Evolutionary conservation across 2,329 filamentous ascomycete species (phyloP), one percentile per base, ranked within the genome.

Genomic region (Cladobotryum protrusum): DNA sequence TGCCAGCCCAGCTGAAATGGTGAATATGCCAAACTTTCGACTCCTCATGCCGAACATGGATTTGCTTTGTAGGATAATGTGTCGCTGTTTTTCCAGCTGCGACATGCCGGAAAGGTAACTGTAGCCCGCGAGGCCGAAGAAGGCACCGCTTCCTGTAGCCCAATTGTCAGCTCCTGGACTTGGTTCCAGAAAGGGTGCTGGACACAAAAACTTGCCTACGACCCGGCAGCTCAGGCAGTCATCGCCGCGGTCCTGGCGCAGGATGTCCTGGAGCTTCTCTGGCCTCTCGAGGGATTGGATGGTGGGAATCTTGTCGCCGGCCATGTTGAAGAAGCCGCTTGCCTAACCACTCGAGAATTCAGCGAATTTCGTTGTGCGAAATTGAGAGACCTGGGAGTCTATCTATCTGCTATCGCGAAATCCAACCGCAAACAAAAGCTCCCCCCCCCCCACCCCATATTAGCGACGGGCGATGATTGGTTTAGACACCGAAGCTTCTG

Each of bases 91-190:
- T 59, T 82, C 77, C 29, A 93, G 78, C 66, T 91, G 86, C 45
- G 74, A 73, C 67, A 83, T 85, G 51, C 88, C 88, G 3, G 85
- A 87, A 54, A 82, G 73, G 69, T 90, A 91, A 66, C 83, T 90
- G 69, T 91, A 93, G 1, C 76, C 82, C 3, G 83, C 87, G 14
- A 92, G 79, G 1, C 85, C 86, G 49, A 89, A 73, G 56, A 93
- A 89, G 1, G 87, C 85, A 36, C 82, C 77, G 61, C 86, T 85
- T 41, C 87, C 87, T 91, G 58, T 49, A 18, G 12, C 32, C 19
- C 34, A 18, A 40, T 17, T 17, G 48, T 47, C 20, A 33, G 44
- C 19, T 19, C 13, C 24, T 24, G 14, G 2, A 5, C 6, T 29
- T 29, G 4, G 11, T 8, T 29, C 24, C 11, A 8, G 24, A 29